A percentile compares a stretch with the other conserved stretches of the same genome.
phyloP scores from a whole-genome alignment of 129 eudicot genomes.

The Saussurea involucrata region DNA sequence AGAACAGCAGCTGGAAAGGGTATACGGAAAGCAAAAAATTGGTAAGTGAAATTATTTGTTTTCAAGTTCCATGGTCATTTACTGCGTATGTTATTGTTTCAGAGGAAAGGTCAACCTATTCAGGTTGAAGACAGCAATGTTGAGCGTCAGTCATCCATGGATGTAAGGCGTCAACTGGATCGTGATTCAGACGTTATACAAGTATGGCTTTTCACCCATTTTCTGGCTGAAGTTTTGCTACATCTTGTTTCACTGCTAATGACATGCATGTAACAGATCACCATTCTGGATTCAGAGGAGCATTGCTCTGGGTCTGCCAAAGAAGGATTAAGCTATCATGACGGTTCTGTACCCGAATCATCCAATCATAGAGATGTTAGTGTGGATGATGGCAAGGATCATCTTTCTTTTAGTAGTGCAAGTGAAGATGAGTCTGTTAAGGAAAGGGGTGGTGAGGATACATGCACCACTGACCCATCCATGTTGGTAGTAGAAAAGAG shows the following conservation, averaged over 20 bases:
- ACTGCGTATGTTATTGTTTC: slow-evolving; percentile 19
- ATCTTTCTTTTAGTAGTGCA: slow-evolving; percentile 37
- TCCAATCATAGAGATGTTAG: slow-evolving; percentile 22
- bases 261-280: slow-evolving; percentile 34
- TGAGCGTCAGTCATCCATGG: slow-evolving; percentile 60
- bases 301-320: slow-evolving; percentile 17
- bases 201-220: slow-evolving; percentile 24
- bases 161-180: slow-evolving; percentile 32
- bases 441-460: slow-evolving; percentile 24
- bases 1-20: slow-evolving; percentile 11
- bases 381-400: slow-evolving; percentile 27
- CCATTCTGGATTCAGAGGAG: slow-evolving; percentile 43
- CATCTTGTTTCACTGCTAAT: slow-evolving; percentile 11
- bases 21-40: not conserved
- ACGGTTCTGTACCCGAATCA: slow-evolving; percentile 12
- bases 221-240: not conserved
- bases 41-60: not conserved
- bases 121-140: slow-evolving; percentile 53
- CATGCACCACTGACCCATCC: slow-evolving; percentile 24
- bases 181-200: slow-evolving; percentile 62
- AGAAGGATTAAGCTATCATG: slow-evolving; percentile 6
- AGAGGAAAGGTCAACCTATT: slow-evolving; percentile 50
- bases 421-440: slow-evolving; percentile 45
- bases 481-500: slow-evolving; percentile 24
- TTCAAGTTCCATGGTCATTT: not conserved